phyloP scores from a whole-genome alignment of 345 rosid species.

The Boechera divaricarpa region DNA sequence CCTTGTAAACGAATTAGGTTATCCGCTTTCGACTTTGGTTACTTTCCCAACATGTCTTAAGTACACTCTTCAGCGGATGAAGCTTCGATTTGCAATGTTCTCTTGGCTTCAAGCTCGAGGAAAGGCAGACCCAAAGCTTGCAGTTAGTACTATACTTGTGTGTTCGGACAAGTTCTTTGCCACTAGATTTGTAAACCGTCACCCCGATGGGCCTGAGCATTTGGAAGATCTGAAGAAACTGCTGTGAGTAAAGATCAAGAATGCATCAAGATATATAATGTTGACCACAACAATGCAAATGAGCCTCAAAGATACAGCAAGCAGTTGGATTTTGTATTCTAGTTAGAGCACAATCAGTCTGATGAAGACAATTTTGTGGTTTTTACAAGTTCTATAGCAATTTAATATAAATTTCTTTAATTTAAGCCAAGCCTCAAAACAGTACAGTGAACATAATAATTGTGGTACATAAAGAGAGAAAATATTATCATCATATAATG shows the following conservation, averaged over 20 bases:
- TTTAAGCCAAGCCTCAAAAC: too few species aligned
- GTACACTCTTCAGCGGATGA: slow-evolving; percentile 57
- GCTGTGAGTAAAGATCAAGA: slow-evolving; percentile 26
- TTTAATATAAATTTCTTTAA: too few species aligned
- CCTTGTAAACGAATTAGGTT: slow-evolving; percentile 63
- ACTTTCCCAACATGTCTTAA: slow-evolving; percentile 65
- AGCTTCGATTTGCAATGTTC: slow-evolving; percentile 67
- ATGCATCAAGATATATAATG: slow-evolving; percentile 6
- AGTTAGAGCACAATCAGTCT: slow-evolving; percentile 8
- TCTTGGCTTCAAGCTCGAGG: slow-evolving; percentile 67
- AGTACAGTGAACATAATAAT: too few species aligned
- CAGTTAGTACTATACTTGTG: slow-evolving; percentile 59
- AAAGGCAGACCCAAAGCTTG: slow-evolving; percentile 40
- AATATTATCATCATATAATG: background rate
- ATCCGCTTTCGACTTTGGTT: slow-evolving; percentile 53
- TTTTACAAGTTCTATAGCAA: slow-evolving; percentile 10
- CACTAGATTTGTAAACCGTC: slow-evolving; percentile 51
- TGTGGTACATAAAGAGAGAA: background rate
- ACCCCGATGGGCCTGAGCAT: slow-evolving; percentile 63
- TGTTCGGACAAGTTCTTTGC: slow-evolving; percentile 52
- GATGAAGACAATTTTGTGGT: slow-evolving; percentile 1
- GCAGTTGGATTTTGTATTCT: slow-evolving; percentile 5
- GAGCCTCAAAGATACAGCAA: background rate
- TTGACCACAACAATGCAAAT: slow-evolving; percentile 1
- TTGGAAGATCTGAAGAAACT: slow-evolving; percentile 60